A percentile compares a stretch with the other conserved stretches of the same genome.
Conservation (phyloP, 176 grass and related monocot species). For the Tillandsia leiboldiana region DNA sequence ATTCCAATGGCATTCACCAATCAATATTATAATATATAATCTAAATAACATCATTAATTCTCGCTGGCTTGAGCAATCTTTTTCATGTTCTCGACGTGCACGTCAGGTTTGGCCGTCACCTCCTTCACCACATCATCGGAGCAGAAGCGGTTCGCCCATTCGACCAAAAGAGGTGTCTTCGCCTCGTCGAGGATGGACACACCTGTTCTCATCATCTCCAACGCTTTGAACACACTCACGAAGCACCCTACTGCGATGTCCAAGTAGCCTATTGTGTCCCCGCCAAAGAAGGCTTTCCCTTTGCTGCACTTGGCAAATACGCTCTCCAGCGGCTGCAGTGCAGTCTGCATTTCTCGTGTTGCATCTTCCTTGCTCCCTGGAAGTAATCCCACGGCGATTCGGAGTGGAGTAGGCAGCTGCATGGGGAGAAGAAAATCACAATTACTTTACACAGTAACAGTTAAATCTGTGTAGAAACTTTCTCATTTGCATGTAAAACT, state of each 20-base stretch:
- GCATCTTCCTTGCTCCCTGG: not conserved
- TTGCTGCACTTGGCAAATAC: constrained; percentile 19
- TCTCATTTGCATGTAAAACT: too few relatives aligned
- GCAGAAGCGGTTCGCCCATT: constrained; percentile 31
- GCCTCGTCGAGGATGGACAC: constrained; percentile 16
- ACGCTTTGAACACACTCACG: constrained; percentile 15
- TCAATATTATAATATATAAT: too few relatives aligned
- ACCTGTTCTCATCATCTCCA: not conserved
- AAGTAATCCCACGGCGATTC: not conserved
- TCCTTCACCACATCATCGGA: constrained; percentile 14
- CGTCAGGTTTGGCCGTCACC: constrained; percentile 10
- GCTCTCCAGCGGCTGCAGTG: constrained; percentile 19
- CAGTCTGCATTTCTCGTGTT: not conserved
- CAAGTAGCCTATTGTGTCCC: constrained; percentile 28
- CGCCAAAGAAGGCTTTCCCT: constrained; percentile 47
- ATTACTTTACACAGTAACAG: too few relatives aligned
- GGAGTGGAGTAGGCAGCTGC: too few relatives aligned
- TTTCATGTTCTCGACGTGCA: constrained; percentile 19
- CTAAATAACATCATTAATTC: too few relatives aligned
- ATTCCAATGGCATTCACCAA: too few relatives aligned
- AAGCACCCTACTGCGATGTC: constrained; percentile 32
- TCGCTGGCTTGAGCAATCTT: not conserved
- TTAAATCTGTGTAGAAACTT: too few relatives aligned
- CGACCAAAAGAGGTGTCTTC: constrained; percentile 28
- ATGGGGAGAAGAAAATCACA: too few relatives aligned